These are phyloP conservation scores for Aspergillus alliaceus DNA, from an alignment of 2,329 filamentous ascomycete species.

Conservation along the genomic window DNA sequence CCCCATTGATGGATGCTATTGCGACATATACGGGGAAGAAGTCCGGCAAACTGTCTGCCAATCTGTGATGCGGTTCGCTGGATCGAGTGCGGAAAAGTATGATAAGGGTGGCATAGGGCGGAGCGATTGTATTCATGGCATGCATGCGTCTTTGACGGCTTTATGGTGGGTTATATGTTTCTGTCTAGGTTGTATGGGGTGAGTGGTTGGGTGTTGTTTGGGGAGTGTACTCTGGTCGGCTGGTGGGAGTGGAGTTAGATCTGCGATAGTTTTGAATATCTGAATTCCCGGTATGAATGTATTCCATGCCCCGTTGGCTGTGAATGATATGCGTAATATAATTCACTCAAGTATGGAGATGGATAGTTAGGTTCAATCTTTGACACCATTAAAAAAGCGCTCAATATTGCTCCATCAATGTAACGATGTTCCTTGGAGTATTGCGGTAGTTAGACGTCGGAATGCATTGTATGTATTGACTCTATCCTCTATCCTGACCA, in stretches of 20 bases:
- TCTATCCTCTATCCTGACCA: too few species aligned
- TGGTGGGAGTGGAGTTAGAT: not conserved
- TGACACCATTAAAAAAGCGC: too few species aligned
- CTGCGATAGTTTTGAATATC: not conserved
- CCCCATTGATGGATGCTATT: slow-evolving; percentile 63
- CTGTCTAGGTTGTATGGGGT: not conserved
- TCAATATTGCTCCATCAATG: too few species aligned
- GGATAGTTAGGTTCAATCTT: too few species aligned
- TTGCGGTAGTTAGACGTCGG: too few species aligned
- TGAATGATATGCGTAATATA: too few species aligned
- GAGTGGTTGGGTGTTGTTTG: not conserved
- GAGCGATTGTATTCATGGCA: not conserved
- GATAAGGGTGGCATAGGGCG: not conserved
- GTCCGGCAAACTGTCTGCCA: slow-evolving; percentile 30
- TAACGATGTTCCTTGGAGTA: too few species aligned
- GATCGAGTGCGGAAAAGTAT: not conserved
- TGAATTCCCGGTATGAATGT: too few species aligned
- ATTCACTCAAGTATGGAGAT: too few species aligned
- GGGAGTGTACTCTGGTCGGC: not conserved
- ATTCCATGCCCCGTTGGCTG: too few species aligned
- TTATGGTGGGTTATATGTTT: not conserved
- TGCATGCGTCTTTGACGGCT: not conserved
- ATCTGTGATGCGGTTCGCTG: slow-evolving; percentile 19
- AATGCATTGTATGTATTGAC: too few species aligned
- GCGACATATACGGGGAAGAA: slow-evolving; percentile 57